Evolutionary conservation across 495 filamentous ascomycete species (phyloP).

Genomic region (Apiosordaria backusii): DNA sequence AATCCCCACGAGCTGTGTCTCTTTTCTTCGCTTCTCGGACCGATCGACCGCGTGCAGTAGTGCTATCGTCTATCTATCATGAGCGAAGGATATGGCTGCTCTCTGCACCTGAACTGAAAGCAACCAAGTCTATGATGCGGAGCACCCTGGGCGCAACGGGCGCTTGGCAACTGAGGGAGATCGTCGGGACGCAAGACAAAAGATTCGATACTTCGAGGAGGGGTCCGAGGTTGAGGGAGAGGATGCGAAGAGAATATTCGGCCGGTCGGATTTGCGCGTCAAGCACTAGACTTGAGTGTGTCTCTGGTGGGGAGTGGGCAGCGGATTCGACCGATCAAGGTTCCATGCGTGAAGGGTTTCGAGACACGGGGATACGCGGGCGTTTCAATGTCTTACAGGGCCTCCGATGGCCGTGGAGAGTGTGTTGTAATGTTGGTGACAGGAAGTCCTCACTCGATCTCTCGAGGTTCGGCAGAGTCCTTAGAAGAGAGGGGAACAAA

Average conservation of each 20-base stretch:
- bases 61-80: conserved; percentile 37
- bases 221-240: neutral
- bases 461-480: neutral
- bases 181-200: conserved; percentile 3
- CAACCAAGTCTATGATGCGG: neutral
- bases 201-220: neutral
- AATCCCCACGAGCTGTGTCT: conserved; percentile 24
- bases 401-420: neutral
- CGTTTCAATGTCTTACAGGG: conserved; percentile 10
- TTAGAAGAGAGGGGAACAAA: neutral
- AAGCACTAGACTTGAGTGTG: neutral
- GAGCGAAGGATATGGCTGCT: conserved; percentile 17
- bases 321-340: conserved; percentile 8
- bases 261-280: neutral
- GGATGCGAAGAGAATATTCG: neutral
- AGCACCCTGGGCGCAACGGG: neutral
- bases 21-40: conserved; percentile 7
- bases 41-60: conserved; percentile 16
- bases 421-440: neutral
- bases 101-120: neutral
- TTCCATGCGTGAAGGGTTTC: conserved; percentile 8
- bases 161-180: neutral
- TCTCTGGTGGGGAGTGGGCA: neutral
- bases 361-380: conserved; percentile 5
- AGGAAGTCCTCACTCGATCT: neutral